phyloP scores from a whole-genome alignment of 176 grass and related monocot genomes.

The Aegilops speltoides region DNA sequence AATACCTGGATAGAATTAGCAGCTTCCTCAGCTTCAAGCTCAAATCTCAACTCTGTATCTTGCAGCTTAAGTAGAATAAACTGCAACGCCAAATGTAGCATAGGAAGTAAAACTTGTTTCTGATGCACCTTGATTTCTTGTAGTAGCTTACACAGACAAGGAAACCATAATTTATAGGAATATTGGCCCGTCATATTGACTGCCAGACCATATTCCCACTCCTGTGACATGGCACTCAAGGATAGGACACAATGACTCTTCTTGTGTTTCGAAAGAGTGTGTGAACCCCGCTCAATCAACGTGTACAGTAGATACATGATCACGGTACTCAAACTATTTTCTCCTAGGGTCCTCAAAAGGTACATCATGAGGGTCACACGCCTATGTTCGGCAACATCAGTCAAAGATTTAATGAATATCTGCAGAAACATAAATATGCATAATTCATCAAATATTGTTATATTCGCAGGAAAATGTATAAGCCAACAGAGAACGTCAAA shows the following conservation, averaged over 20 bases:
- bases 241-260: conserved; percentile 7
- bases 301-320: conserved; percentile 66
- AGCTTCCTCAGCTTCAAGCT: conserved; percentile 61
- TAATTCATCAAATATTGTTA: not conserved
- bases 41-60: conserved; percentile 80
- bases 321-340: conserved; percentile 53
- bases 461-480: conserved; percentile 25
- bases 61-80: conserved; percentile 74
- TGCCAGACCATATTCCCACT: conserved; percentile 84
- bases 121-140: conserved; percentile 55
- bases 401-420: conserved; percentile 93
- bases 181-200: conserved; percentile 56
- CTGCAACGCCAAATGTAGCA: conserved; percentile 55
- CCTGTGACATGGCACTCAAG: conserved; percentile 38
- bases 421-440: conserved; percentile 26
- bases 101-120: conserved; percentile 39
- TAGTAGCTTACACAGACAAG: conserved; percentile 78
- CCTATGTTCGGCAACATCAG: conserved; percentile 65
- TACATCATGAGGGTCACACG: conserved; percentile 69
- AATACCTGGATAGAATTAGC: conserved; percentile 71
- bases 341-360: conserved; percentile 83
- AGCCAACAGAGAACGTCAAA: conserved; percentile 7
- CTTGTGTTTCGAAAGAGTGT: conserved; percentile 16
- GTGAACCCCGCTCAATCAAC: conserved; percentile 38
- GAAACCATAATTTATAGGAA: conserved; percentile 90